Evolutionary conservation across 2,329 filamentous ascomycete genomes (phyloP).

Genomic region (Arthrobotrys entomopaga): DNA sequence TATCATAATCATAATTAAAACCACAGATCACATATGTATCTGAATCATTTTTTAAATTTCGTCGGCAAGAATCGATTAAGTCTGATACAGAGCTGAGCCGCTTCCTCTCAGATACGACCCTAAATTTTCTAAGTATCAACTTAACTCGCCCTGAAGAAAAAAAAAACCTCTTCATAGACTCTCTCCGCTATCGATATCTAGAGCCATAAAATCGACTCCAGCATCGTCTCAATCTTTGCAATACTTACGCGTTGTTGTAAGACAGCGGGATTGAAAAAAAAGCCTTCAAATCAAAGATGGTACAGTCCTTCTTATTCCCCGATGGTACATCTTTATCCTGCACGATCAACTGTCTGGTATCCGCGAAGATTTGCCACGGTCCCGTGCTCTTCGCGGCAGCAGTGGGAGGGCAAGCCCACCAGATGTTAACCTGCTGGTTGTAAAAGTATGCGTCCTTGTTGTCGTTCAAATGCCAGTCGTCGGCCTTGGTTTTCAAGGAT

Average conservation of each 20-base stretch:
- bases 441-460: neutral
- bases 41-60: no score
- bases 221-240: no score
- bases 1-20: no score
- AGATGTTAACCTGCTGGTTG: conserved; percentile 7
- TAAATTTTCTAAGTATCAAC: no score
- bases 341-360: conserved; percentile 21
- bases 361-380: conserved; percentile 30
- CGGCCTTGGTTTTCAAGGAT: conserved; percentile 1
- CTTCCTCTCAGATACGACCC: no score
- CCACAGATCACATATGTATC: no score
- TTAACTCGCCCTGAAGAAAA: no score
- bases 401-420: conserved; percentile 18
- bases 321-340: conserved; percentile 23
- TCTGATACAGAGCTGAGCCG: no score
- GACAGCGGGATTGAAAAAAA: conserved; percentile 44
- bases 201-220: no score
- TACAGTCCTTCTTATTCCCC: conserved; percentile 14
- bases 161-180: no score
- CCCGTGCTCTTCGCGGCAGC: conserved; percentile 18
- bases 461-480: conserved; percentile 5
- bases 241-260: conserved; percentile 36
- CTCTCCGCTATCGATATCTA: no score
- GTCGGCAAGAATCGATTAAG: no score
- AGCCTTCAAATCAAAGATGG: conserved; percentile 6